A percentile compares a stretch with the other conserved stretches of the same genome.
phyloP scores from a whole-genome alignment of 1,284 basidiomycete genomes.

The Apiotrichum montevideense region DNA sequence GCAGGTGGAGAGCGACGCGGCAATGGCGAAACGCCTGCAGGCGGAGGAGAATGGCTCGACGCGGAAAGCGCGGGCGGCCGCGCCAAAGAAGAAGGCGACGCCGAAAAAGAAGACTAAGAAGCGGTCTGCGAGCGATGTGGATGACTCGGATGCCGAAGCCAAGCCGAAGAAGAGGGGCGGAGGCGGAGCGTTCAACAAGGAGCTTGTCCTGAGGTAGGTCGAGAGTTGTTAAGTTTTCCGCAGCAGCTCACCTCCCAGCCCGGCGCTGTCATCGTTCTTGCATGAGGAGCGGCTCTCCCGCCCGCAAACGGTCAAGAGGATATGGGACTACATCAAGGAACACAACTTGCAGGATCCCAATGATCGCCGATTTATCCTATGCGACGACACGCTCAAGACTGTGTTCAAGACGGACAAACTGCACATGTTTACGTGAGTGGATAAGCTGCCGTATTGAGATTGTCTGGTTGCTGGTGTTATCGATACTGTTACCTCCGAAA shows the following conservation, averaged over 20 bases:
- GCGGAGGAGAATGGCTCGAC: no score
- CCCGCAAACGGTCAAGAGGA: conserved; percentile 51
- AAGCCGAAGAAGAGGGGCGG: conserved; percentile 28
- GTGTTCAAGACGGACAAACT: conserved; percentile 50
- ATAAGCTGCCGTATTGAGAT: no score
- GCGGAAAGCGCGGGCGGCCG: no score
- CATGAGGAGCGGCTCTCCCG: conserved; percentile 43
- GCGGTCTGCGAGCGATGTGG: conserved; percentile 15
- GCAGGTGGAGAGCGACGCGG: no score
- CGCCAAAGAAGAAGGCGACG: conserved; percentile 34
- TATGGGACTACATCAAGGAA: conserved; percentile 54
- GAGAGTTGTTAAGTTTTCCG: no score
- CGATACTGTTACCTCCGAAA: no score
- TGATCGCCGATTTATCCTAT: conserved; percentile 51
- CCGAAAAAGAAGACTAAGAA: conserved; percentile 22
- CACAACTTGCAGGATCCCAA: conserved; percentile 50
- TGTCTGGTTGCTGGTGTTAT: no score
- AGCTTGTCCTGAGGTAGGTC: conserved; percentile 43
- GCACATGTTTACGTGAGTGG: conserved; percentile 48
- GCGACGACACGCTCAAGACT: conserved; percentile 47
- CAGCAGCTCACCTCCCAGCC: no score
- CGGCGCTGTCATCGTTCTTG: conserved; percentile 28
- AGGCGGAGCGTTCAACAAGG: conserved; percentile 45
- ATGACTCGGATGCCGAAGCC: conserved; percentile 19
- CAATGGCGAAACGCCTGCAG: no score